Evolutionary conservation across 768 basidiomycete genomes (phyloP).

Genomic region (Mrakia gelida): DNA sequence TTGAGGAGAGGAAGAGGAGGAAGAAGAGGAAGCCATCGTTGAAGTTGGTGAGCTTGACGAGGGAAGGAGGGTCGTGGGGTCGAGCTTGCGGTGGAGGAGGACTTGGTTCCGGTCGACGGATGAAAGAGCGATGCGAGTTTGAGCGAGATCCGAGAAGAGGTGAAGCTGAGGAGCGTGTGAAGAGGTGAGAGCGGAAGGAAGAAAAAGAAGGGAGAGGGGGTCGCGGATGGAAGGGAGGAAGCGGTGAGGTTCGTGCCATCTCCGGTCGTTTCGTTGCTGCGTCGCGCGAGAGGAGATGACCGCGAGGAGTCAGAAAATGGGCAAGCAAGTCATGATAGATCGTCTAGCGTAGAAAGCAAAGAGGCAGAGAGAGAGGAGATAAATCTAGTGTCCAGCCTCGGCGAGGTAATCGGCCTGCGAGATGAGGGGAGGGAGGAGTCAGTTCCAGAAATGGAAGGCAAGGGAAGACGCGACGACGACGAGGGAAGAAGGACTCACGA

Average conservation of each 20-base stretch:
- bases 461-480: neutral
- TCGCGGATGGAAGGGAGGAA: neutral
- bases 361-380: neutral
- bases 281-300: neutral
- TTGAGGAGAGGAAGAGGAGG: neutral
- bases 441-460: neutral
- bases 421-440: neutral
- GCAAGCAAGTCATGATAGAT: neutral
- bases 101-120: neutral
- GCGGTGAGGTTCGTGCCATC: neutral
- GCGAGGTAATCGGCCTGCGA: slow-evolving; percentile 21
- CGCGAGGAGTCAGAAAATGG: too few species aligned
- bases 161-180: too few species aligned
- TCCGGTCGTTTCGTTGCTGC: too few species aligned
- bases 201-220: neutral
- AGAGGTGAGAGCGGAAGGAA: too few species aligned
- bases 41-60: neutral
- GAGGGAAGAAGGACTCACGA: neutral
- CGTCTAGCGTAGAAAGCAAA: neutral
- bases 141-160: neutral
- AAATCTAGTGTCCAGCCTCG: slow-evolving; percentile 16
- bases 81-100: neutral
- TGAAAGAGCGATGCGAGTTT: neutral
- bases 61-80: neutral
- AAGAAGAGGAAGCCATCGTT: slow-evolving; percentile 6